Conservation (phyloP, 805 yeast genomes). For the Lachancea thermotolerans region DNA sequence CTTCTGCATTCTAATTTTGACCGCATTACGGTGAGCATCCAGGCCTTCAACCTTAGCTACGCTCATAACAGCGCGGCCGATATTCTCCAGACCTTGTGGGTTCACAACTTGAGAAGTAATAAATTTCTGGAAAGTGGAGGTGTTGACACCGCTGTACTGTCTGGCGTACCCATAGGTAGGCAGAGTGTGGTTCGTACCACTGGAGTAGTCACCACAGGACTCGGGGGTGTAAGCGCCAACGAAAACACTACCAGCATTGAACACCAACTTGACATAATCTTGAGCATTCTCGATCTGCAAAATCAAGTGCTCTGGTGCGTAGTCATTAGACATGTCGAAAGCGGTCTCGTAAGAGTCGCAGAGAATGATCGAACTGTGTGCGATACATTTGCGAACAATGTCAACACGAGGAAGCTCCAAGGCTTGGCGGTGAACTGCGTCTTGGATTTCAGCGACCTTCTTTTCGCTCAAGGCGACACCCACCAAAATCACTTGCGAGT, state of each 20-base stretch:
- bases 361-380: slow-evolving; percentile 77
- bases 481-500: slow-evolving; percentile 90
- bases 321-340: slow-evolving; percentile 74
- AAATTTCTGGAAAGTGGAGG: slow-evolving; percentile 90
- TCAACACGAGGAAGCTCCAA: slow-evolving; percentile 80
- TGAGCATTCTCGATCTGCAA: slow-evolving; percentile 80
- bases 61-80: slow-evolving; percentile 95
- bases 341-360: slow-evolving; percentile 75
- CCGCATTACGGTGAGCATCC: slow-evolving; percentile 96
- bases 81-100: slow-evolving; percentile 73
- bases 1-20: slow-evolving; percentile 85
- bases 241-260: slow-evolving; percentile 93
- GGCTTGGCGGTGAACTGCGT: slow-evolving; percentile 82
- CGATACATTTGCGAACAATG: slow-evolving; percentile 84
- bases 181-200: slow-evolving; percentile 96
- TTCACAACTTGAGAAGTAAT: slow-evolving; percentile 90
- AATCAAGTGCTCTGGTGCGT: slow-evolving; percentile 97
- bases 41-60: slow-evolving; percentile 94
- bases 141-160: slow-evolving; percentile 95
- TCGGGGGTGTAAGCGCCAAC: slow-evolving; percentile 97
- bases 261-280: slow-evolving; percentile 61
- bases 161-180: slow-evolving; percentile 98
- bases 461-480: slow-evolving; percentile 63
- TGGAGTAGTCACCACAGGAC: slow-evolving; percentile 95
- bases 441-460: slow-evolving; percentile 64